Evolutionary conservation across 2,329 filamentous ascomycete species (phyloP).

Genomic region (Fusarium sambucinum): DNA sequence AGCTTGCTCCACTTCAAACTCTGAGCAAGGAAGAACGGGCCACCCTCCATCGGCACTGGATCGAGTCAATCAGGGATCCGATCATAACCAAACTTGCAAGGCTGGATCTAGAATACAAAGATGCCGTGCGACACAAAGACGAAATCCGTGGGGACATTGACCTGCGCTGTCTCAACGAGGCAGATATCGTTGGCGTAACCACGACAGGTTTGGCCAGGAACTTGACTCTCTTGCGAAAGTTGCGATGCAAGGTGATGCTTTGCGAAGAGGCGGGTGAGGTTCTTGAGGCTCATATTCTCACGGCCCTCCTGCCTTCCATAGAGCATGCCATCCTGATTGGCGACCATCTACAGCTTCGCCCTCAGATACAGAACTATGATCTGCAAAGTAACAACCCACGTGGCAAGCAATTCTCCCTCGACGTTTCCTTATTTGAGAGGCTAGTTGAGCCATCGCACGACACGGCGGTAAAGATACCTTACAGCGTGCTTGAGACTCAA

Average conservation of each 20-base stretch:
- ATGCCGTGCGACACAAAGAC: background rate
- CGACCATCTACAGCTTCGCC: slow-evolving; percentile 4
- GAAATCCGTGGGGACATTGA: slow-evolving; percentile 1
- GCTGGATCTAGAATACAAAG: background rate
- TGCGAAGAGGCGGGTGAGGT: slow-evolving; percentile 79
- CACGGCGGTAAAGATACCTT: background rate
- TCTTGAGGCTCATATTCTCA: slow-evolving; percentile 72
- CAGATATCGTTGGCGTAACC: background rate
- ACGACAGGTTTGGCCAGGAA: slow-evolving; percentile 57
- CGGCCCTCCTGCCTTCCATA: slow-evolving; percentile 68
- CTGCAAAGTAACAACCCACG: slow-evolving; percentile 8
- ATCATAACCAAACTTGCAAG: background rate
- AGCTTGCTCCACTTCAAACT: background rate
- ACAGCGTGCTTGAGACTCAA: slow-evolving; percentile 1
- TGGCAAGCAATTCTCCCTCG: background rate
- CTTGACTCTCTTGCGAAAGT: slow-evolving; percentile 60
- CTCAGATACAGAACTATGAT: slow-evolving; percentile 5
- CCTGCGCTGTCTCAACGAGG: background rate
- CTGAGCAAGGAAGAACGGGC: background rate
- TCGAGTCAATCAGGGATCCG: background rate
- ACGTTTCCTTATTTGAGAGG: slow-evolving; percentile 4
- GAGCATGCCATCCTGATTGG: slow-evolving; percentile 55
- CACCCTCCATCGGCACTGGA: background rate
- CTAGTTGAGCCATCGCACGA: slow-evolving; percentile 1
- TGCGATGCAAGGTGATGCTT: slow-evolving; percentile 68